These are phyloP conservation scores for Tricholoma saponaceum DNA, from an alignment of 768 basidiomycete species.

Conservation along the genomic window DNA sequence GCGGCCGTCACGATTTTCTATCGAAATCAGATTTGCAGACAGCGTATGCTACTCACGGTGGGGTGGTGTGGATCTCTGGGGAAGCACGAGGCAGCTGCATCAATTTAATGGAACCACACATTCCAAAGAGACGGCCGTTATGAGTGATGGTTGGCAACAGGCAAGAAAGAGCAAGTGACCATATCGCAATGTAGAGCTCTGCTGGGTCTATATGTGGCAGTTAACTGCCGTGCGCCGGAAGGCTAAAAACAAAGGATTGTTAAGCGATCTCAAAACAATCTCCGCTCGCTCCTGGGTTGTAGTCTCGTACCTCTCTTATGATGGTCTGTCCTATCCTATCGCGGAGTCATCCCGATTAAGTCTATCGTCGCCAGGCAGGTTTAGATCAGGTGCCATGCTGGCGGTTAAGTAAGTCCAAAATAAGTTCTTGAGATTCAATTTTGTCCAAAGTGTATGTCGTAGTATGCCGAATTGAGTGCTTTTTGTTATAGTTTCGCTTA, in stretches of 20 bases:
- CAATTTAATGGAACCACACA: neutral
- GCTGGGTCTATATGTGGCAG: neutral
- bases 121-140: neutral
- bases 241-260: neutral
- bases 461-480: neutral
- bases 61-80: neutral
- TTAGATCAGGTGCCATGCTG: neutral
- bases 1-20: neutral
- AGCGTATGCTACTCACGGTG: neutral
- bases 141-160: neutral
- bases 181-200: neutral
- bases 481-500: neutral
- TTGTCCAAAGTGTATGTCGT: neutral
- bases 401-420: neutral
- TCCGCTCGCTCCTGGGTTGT: neutral
- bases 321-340: neutral
- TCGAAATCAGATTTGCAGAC: neutral
- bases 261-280: neutral
- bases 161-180: neutral
- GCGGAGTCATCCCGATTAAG: neutral
- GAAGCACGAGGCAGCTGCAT: neutral
- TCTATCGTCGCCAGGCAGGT: neutral
- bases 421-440: slow-evolving; percentile 1
- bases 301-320: neutral
- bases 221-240: neutral